Base-by-base conservation (phyloP, 2,329 filamentous ascomycete genomes). In the Ascochyta clinopodiicola region DNA sequence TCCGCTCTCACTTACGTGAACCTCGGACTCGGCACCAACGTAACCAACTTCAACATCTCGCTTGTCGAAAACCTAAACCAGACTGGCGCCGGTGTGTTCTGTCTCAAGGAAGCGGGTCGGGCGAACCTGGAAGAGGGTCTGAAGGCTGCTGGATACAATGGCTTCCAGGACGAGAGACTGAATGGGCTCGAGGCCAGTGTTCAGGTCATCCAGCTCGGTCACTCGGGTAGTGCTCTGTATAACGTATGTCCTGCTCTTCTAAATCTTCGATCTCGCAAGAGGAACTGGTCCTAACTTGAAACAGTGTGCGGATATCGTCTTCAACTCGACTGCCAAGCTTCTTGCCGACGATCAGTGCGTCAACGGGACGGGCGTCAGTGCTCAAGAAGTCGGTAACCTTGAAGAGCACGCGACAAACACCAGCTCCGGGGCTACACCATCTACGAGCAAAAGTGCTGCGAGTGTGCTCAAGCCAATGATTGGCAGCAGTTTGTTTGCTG, bases 1-100 rank as follows among this genome's bases (percentile, higher is more conserved):
- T 77, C 71, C 61, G 78, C 79, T 2, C 72, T 80, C 25, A 81
- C 80, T 2, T 79, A 77, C 49, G 72, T 82, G 40, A 82, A 81
- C 61, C 71, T 82, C 4, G 80, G 77, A 6, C 62, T 82, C 38
- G 79, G 72, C 49, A 62, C 59, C 37, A 73, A 74, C 44, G 75
- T 76, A 4, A 77, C 79, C 15, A 66, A 68, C 50, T 80, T 81
- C 71, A 80, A 81, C 63, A 77, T 80, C 59, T 70, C 69, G 15
- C 71, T 82, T 15, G 68, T 80, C 4, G 64, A 70, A 17, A 64
- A 70, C 37, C 79, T 81, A 68, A 82, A 82, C 63, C 78, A 81
- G 66, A 82, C 79, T 0, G 76, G 76, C n/a, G 77, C 77, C 12
- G 80, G 80, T 5, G 75, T 77, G 0, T 78, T 81, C 46, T 82